Evolutionary conservation across 2,329 filamentous ascomycete genomes (phyloP).

Genomic region (Phyllosticta citriasiana): DNA sequence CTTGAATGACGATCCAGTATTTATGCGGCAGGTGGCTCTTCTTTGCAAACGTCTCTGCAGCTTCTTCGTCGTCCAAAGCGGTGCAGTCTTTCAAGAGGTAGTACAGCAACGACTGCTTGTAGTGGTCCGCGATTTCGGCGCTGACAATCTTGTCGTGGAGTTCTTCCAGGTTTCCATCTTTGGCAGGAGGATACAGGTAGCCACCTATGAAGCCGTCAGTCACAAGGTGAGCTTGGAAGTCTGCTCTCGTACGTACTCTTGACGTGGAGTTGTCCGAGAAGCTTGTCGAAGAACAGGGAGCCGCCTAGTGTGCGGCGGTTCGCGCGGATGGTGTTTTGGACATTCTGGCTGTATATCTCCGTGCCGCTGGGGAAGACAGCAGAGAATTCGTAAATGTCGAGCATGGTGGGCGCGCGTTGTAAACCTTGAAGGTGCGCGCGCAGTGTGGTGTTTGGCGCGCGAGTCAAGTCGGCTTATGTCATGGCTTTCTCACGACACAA

Average conservation of each 20-base stretch:
- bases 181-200: slow-evolving; percentile 65
- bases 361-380: slow-evolving; percentile 46
- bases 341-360: slow-evolving; percentile 30
- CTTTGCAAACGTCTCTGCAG: slow-evolving; percentile 49
- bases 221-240: not conserved
- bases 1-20: slow-evolving; percentile 72
- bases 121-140: slow-evolving; percentile 55
- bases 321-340: slow-evolving; percentile 53
- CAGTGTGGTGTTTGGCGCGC: slow-evolving; percentile 6
- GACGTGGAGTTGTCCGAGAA: slow-evolving; percentile 61
- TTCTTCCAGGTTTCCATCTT: slow-evolving; percentile 54
- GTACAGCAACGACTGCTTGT: slow-evolving; percentile 75
- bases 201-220: slow-evolving; percentile 31
- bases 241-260: slow-evolving; percentile 45
- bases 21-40: slow-evolving; percentile 59
- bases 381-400: slow-evolving; percentile 57
- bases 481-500: not conserved
- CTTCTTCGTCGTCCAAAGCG: slow-evolving; percentile 35
- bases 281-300: slow-evolving; percentile 68
- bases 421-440: not conserved
- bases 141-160: slow-evolving; percentile 62
- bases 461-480: slow-evolving; percentile 4
- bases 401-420: slow-evolving; percentile 36
- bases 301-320: slow-evolving; percentile 60
- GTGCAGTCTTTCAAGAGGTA: slow-evolving; percentile 69